Conservation (phyloP, 345 rosid species). For the Pistacia integerrima region DNA sequence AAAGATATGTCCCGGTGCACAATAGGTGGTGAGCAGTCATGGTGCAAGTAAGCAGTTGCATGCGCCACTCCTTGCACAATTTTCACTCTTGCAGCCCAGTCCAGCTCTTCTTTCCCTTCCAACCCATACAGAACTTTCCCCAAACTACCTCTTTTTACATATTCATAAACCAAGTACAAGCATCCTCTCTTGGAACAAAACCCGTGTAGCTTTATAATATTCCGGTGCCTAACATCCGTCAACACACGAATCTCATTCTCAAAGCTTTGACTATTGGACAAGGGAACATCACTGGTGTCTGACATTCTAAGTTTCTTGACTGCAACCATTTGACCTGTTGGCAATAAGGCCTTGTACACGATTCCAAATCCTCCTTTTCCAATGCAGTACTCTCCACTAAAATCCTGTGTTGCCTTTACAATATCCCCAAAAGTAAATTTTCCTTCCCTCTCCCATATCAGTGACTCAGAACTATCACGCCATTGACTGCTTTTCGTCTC, state of each 20-base stretch:
- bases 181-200: slow-evolving; percentile 50
- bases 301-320: slow-evolving; percentile 52
- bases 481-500: slow-evolving; percentile 21
- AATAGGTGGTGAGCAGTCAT: slow-evolving; percentile 61
- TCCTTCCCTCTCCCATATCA: slow-evolving; percentile 63
- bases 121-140: slow-evolving; percentile 41
- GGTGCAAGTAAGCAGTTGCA: slow-evolving; percentile 70
- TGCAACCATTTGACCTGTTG: slow-evolving; percentile 52
- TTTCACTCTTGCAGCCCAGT: slow-evolving; percentile 47
- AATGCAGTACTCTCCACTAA: slow-evolving; percentile 51
- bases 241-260: slow-evolving; percentile 58
- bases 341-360: slow-evolving; percentile 56
- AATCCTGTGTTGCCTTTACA: slow-evolving; percentile 56
- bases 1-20: slow-evolving; percentile 62
- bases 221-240: slow-evolving; percentile 58
- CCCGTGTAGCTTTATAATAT: slow-evolving; percentile 66
- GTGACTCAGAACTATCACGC: slow-evolving; percentile 24
- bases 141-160: slow-evolving; percentile 58
- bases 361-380: slow-evolving; percentile 72
- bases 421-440: slow-evolving; percentile 60
- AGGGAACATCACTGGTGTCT: slow-evolving; percentile 43
- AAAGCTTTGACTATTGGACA: slow-evolving; percentile 41
- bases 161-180: slow-evolving; percentile 65
- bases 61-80: slow-evolving; percentile 67
- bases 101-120: slow-evolving; percentile 40